Percentiles rank a stretch among this genome's conserved stretches.
phyloP scores from a whole-genome alignment of 73 alveolate genomes.

The Stentor roeselii region DNA sequence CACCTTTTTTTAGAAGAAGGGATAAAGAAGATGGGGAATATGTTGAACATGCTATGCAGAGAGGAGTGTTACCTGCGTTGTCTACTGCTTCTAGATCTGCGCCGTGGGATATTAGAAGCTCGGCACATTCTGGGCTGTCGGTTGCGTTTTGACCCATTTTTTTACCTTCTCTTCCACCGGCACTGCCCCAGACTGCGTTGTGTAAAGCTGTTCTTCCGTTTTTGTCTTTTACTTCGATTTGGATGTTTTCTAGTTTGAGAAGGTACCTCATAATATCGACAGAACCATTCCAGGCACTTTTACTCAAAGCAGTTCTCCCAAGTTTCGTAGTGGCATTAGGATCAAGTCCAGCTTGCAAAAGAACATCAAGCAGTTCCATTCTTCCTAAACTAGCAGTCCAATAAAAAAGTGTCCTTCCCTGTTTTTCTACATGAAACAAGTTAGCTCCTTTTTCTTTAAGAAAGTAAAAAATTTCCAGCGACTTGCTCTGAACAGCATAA shows the following conservation, averaged over 20 bases:
- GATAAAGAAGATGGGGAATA: conserved; percentile 62
- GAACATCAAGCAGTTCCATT: conserved; percentile 53
- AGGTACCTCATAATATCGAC: conserved; percentile 61
- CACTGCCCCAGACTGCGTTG: conserved; percentile 89
- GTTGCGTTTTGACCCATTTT: conserved; percentile 64
- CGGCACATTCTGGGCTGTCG: conserved; percentile 82
- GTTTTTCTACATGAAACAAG: conserved; percentile 62
- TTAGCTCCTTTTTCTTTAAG: conserved; percentile 65
- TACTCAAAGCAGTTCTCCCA: conserved; percentile 84
- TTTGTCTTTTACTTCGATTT: conserved; percentile 59
- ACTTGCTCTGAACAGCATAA: conserved; percentile 61
- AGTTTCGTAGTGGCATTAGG: conserved; percentile 57
- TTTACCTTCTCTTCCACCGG: conserved; percentile 85
- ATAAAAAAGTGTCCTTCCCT: conserved; percentile 71
- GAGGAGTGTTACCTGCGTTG: conserved; percentile 70
- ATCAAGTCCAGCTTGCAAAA: conserved; percentile 65
- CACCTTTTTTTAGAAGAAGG: conserved; percentile 59
- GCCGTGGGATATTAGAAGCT: conserved; percentile 70
- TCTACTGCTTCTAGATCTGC: conserved; percentile 71
- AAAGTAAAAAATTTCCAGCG: conserved; percentile 53
- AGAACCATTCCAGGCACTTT: conserved; percentile 87
- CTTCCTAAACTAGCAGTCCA: conserved; percentile 69
- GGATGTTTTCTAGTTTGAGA: conserved; percentile 41
- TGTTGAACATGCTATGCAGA: conserved; percentile 85
- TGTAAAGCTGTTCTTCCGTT: conserved; percentile 80